Evolutionary conservation across 2,329 filamentous ascomycete genomes (phyloP).

Genomic region (Phialophora tarda): DNA sequence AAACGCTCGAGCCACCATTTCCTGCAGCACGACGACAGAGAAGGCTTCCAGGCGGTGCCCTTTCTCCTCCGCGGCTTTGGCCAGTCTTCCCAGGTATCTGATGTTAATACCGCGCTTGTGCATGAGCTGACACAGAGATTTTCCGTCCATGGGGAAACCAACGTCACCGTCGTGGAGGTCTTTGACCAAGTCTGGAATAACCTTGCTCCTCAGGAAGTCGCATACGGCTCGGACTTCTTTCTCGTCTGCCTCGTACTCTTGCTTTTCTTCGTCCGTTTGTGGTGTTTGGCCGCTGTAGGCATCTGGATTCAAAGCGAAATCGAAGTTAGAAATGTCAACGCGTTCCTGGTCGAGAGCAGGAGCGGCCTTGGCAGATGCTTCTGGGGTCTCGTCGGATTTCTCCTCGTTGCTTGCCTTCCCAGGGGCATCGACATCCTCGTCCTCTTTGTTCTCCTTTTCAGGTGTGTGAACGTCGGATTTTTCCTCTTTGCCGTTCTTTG

Average conservation of each 20-base stretch:
- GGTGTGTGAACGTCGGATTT: conserved; percentile 42
- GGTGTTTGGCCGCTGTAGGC: conserved; percentile 91
- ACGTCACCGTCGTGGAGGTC: conserved; percentile 92
- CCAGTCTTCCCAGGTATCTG: conserved; percentile 88
- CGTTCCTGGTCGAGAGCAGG: conserved; percentile 62
- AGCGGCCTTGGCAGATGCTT: conserved; percentile 41
- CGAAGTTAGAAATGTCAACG: conserved; percentile 85
- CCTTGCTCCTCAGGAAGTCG: conserved; percentile 73
- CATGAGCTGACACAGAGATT: conserved; percentile 82
- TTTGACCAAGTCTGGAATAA: conserved; percentile 82
- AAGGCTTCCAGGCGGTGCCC: conserved; percentile 77
- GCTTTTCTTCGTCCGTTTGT: conserved; percentile 88
- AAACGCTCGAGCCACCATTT: conserved; percentile 94
- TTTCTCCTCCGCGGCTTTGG: conserved; percentile 68
- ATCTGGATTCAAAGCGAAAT: conserved; percentile 89
- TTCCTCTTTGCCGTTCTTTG: conserved; percentile 40
- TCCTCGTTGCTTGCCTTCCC: conserved; percentile 51
- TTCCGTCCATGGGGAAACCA: conserved; percentile 98
- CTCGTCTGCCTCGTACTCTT: conserved; percentile 81
- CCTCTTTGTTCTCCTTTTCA: conserved; percentile 47
- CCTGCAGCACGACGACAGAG: conserved; percentile 77
- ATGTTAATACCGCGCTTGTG: conserved; percentile 98
- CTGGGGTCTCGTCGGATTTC: conserved; percentile 49
- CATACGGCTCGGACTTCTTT: conserved; percentile 84
- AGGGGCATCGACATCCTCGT: conserved; percentile 50